phyloP scores from a whole-genome alignment of 495 filamentous ascomycete genomes.

The Parathielavia appendiculata region DNA sequence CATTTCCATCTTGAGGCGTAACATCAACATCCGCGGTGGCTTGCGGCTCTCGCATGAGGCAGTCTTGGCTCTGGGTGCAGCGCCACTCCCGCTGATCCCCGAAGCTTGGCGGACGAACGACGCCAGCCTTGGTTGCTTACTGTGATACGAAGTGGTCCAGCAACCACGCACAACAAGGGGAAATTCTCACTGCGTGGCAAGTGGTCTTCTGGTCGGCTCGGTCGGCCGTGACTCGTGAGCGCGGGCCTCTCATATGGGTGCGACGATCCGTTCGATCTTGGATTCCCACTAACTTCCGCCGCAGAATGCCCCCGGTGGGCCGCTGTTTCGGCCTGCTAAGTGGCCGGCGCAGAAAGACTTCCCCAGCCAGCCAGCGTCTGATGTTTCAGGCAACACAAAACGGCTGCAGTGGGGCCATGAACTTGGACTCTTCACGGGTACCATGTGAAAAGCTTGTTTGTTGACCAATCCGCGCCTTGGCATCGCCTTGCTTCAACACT shows the following conservation, averaged over 20 bases:
- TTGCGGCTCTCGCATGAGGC: not conserved
- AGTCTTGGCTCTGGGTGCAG: not conserved
- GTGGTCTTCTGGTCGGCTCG: not conserved
- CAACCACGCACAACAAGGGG: not conserved
- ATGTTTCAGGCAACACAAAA: not conserved
- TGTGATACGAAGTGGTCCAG: not conserved
- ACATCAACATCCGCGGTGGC: not conserved
- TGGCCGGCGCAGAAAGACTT: not conserved
- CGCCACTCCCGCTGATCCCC: not conserved
- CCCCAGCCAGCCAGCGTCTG: not conserved
- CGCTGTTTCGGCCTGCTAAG: not conserved
- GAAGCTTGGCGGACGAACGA: slow-evolving; percentile 1
- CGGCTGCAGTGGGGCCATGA: not conserved
- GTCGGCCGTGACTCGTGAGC: not conserved
- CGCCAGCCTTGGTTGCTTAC: too few species aligned
- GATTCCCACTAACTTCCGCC: not conserved
- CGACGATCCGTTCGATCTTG: not conserved
- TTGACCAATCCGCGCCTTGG: slow-evolving; percentile 9
- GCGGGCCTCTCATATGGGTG: not conserved
- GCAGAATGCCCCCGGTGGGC: not conserved
- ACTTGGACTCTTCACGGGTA: not conserved
- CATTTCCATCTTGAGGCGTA: not conserved
- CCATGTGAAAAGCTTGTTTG: not conserved
- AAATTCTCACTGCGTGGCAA: too few species aligned
- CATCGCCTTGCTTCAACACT: slow-evolving; percentile 4